Conservation (phyloP, 2,329 filamentous ascomycete species). For the Hawksworthiomyces lignivorus region DNA sequence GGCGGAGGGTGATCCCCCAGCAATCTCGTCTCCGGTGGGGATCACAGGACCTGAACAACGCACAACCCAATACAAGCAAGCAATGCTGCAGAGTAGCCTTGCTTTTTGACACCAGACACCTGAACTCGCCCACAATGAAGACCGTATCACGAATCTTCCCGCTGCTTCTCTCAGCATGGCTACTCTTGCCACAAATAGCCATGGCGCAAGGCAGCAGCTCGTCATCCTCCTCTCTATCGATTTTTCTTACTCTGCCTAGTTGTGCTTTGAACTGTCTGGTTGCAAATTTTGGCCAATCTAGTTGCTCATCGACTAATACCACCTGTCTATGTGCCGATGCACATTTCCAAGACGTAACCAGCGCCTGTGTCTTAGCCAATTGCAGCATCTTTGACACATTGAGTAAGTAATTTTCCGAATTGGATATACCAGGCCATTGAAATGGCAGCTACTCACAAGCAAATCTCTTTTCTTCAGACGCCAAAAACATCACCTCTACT, state of each 20-base stretch:
- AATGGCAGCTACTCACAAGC: no score
- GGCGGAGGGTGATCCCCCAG: no score
- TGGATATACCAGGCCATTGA: no score
- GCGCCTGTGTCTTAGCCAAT: slow-evolving; percentile 3
- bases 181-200: slow-evolving; percentile 4
- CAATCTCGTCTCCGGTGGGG: no score
- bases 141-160: neutral
- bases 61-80: no score
- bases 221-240: no score
- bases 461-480: no score
- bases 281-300: neutral
- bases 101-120: no score
- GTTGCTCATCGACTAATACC: slow-evolving; percentile 4
- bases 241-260: slow-evolving; percentile 3
- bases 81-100: no score
- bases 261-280: slow-evolving; percentile 7
- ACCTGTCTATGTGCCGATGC: slow-evolving; percentile 9
- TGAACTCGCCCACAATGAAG: slow-evolving; percentile 9
- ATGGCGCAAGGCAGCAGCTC: no score
- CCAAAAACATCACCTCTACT: slow-evolving; percentile 19
- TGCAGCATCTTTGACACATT: slow-evolving; percentile 6
- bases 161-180: slow-evolving; percentile 4
- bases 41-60: no score
- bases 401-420: slow-evolving; percentile 1
- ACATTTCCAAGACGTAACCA: neutral